Conservation (phyloP, 805 yeast genomes). For the Dipodascopsis uninucleata region DNA sequence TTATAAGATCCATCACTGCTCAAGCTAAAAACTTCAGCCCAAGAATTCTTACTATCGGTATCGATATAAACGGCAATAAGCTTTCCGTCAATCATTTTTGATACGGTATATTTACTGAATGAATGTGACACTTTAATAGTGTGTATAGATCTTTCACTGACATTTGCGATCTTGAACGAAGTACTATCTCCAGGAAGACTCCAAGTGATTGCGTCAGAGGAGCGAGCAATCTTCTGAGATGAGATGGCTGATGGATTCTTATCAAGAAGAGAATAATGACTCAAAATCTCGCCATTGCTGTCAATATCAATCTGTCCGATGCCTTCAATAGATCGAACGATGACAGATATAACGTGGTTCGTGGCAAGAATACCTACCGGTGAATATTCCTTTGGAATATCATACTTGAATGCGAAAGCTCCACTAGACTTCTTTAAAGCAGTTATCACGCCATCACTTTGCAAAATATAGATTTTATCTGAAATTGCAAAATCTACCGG, state of each 20-base stretch:
- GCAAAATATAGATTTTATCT: constrained; percentile 11
- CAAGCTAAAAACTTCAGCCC: too few relatives aligned
- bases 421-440: constrained; percentile 10
- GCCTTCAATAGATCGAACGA: constrained; percentile 12
- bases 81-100: background rate
- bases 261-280: constrained; percentile 6
- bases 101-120: background rate
- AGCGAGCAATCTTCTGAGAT: constrained; percentile 4
- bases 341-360: constrained; percentile 1
- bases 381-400: constrained; percentile 5
- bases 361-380: constrained; percentile 10
- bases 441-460: constrained; percentile 13
- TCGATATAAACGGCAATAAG: background rate
- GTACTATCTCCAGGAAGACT: constrained; percentile 5
- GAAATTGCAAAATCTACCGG: constrained; percentile 10
- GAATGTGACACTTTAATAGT: background rate
- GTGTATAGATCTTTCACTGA: background rate
- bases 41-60: background rate
- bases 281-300: constrained; percentile 3
- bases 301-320: constrained; percentile 8
- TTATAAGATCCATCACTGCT: too few relatives aligned
- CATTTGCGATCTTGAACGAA: constrained; percentile 9
- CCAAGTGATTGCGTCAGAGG: constrained; percentile 10
- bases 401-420: constrained; percentile 4
- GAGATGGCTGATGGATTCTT: constrained; percentile 13